Evolutionary conservation across 2,329 filamentous ascomycete species (phyloP), one percentile per base, ranked within the genome.

Genomic region (Xylaria hypoxylon): DNA sequence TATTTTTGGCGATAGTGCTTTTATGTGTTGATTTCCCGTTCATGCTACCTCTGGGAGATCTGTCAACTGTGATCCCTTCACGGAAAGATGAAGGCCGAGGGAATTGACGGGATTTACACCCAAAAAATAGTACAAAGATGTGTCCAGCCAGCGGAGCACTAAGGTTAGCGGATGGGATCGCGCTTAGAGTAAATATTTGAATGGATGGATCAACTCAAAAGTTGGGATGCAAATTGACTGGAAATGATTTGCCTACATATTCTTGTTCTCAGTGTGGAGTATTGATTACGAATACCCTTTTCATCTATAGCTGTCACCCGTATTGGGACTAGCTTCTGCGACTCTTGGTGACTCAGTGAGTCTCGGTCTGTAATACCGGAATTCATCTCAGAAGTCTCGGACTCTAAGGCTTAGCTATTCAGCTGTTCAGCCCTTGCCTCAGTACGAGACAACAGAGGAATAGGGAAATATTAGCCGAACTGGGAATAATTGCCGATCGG

Each of bases 21-120:
- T 10, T 35, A 47, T 19, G 2, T 38, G 59, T 62, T 5, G 50
- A 55, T 5, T 62, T 62, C 59, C 59, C 59, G 8, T 15, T 62
- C 17, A 47, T 55, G 31, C 10, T 62, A 33, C 59, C 59, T 40
- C 28, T 62, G 4, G 59, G 59, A 38, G 59, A 62, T 35, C 40
- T 62, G 5, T 62, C 50, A 13, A 62, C 50, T 47, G 5, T 62
- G 17, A 17, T 62, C 5, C 50, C 40, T n/a, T 11, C 28, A 19
- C 26, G 59, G 17, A 53, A 48, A 40, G 22, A 55, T 8, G 15
- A 22, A 19, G 28, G 2, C 28, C 8, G n/a, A 19, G 19, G 15
- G n/a, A 5, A 22, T n/a, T 47, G 15, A 40, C 1, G 22, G 40
- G 4, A 19, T 28, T 8, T 35, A 19, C 19, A 19, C 7, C 13